Conservation (phyloP, 73 alveolate genomes). For the Paramecium biaurelia region DNA sequence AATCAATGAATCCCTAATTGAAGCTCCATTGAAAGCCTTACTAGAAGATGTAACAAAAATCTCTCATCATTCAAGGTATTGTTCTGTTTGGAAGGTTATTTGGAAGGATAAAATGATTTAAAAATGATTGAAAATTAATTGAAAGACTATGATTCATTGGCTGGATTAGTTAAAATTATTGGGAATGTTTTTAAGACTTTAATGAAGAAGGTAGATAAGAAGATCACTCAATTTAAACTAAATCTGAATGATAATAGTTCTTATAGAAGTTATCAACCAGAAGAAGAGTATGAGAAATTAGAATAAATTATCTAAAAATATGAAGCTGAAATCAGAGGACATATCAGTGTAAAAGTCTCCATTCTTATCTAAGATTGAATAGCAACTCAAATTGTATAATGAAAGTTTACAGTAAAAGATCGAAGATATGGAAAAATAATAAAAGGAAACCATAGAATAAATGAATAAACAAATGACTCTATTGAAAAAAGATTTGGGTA, state of each 20-base stretch:
- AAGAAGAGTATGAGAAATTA: slow-evolving; percentile 32
- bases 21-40: neutral
- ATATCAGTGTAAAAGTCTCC: slow-evolving; percentile 53
- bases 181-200: neutral
- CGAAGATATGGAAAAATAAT: slow-evolving; percentile 39
- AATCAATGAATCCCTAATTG: neutral
- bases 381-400: slow-evolving; percentile 62
- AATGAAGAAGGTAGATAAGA: slow-evolving; percentile 3
- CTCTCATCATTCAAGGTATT: neutral
- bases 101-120: slow-evolving; percentile 17
- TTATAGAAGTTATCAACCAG: neutral
- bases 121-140: neutral
- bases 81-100: neutral
- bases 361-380: slow-evolving; percentile 21
- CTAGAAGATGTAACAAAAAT: neutral
- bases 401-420: slow-evolving; percentile 59
- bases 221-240: neutral
- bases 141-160: slow-evolving; percentile 14
- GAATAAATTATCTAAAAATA: slow-evolving; percentile 43
- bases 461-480: neutral
- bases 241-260: neutral
- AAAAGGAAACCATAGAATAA: slow-evolving; percentile 24
- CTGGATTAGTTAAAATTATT: neutral
- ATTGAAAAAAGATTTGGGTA: neutral
- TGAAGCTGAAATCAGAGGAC: slow-evolving; percentile 66